A percentile compares a stretch with the other conserved stretches of the same genome.
phyloP scores from a whole-genome alignment of 768 basidiomycete species.

The Kwoniella europaea region DNA sequence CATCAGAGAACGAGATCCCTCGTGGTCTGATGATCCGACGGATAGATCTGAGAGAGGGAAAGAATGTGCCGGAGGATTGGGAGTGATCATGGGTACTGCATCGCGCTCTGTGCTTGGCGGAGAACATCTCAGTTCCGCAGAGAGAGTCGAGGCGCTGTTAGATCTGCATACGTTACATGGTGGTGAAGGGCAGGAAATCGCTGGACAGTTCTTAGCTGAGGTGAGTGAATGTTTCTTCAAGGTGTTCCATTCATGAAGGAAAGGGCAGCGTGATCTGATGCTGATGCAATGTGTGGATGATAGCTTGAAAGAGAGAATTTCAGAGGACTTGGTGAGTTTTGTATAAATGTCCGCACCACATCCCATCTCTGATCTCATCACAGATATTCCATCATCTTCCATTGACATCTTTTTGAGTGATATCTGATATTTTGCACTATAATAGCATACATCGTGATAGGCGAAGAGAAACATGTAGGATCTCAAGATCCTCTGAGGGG shows the following conservation, averaged over 20 bases:
- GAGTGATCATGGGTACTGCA: slow-evolving; percentile 86
- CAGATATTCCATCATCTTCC: background rate
- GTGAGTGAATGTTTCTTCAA: slow-evolving; percentile 63
- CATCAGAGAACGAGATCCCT: slow-evolving; percentile 70
- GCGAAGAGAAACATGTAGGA: slow-evolving; percentile 94
- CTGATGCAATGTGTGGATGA: background rate
- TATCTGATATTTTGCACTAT: background rate
- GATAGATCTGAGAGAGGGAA: slow-evolving; percentile 78
- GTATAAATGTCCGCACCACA: too few species aligned
- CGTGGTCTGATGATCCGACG: slow-evolving; percentile 71
- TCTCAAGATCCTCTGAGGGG: slow-evolving; percentile 83
- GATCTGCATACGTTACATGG: slow-evolving; percentile 94
- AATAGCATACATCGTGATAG: slow-evolving; percentile 83
- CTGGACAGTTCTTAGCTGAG: slow-evolving; percentile 84
- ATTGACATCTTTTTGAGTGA: background rate
- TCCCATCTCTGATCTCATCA: background rate
- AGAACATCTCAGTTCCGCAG: slow-evolving; percentile 73
- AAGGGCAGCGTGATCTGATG: background rate
- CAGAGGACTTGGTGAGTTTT: slow-evolving; percentile 73
- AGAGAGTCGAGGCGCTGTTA: slow-evolving; percentile 83
- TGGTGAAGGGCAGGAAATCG: slow-evolving; percentile 86
- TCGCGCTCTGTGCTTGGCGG: slow-evolving; percentile 58
- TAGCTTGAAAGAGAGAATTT: slow-evolving; percentile 87
- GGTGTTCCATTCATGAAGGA: too few species aligned
- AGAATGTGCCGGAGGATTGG: slow-evolving; percentile 77